Evolutionary conservation across 148 eudicot genomes (phyloP).

Genomic region (Selenicereus undatus): DNA sequence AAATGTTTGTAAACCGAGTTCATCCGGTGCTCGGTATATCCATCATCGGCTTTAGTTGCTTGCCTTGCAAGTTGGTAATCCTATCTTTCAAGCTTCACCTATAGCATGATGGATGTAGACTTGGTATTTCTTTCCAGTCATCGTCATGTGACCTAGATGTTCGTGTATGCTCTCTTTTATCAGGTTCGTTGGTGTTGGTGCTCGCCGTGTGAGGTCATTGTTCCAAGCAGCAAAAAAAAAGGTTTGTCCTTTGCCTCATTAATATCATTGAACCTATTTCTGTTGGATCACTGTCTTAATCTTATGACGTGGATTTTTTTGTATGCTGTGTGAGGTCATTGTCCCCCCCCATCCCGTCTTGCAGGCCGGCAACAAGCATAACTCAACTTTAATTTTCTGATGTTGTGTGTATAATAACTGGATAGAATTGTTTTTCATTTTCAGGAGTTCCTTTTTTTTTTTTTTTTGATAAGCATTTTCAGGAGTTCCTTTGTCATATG

Average conservation of each 20-base stretch:
- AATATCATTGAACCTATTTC: background rate
- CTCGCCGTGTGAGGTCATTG: conserved; percentile 94
- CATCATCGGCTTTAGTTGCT: background rate
- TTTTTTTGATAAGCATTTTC: too few relatives aligned
- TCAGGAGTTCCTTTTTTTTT: background rate
- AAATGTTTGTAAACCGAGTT: background rate
- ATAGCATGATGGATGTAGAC: background rate
- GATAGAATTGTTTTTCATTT: background rate
- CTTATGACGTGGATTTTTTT: too few relatives aligned
- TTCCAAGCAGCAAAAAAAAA: conserved; percentile 98
- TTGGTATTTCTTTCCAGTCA: background rate
- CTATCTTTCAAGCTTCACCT: background rate
- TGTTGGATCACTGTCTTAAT: too few relatives aligned
- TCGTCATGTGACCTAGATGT: background rate
- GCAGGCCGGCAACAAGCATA: background rate
- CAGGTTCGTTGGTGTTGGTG: conserved; percentile 99
- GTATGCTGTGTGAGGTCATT: too few relatives aligned
- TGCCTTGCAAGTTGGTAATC: background rate
- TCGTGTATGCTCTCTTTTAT: conserved; percentile 1
- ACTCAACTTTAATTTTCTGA: background rate
- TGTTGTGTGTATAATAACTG: background rate
- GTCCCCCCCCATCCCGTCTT: too few relatives aligned
- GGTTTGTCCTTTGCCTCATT: conserved; percentile 41
- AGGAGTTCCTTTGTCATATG: background rate
- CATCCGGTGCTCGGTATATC: background rate